phyloP scores from a whole-genome alignment of 192 early-diverging fungal species.

The Rhizophagus clarus region DNA sequence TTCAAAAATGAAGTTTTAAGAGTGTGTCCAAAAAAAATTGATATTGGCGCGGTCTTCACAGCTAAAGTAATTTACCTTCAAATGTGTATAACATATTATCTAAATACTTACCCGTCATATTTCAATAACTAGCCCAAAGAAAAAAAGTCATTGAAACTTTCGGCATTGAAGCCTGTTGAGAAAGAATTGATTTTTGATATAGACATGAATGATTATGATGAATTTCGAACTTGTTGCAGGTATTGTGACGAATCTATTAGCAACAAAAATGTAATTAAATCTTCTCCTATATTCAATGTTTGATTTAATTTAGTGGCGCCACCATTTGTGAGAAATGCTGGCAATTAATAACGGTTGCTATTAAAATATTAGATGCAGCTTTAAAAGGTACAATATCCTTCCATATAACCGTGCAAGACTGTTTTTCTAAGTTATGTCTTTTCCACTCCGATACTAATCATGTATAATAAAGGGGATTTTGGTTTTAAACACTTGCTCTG shows the following conservation, averaged over 20 bases:
- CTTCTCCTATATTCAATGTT: background rate
- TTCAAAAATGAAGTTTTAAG: constrained; percentile 74
- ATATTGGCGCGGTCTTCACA: constrained; percentile 96
- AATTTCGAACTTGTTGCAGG: constrained; percentile 92
- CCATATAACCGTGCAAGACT: background rate
- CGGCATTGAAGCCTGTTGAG: constrained; percentile 74
- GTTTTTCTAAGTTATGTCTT: background rate
- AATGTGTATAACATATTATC: background rate
- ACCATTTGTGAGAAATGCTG: constrained; percentile 89
- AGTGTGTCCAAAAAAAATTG: constrained; percentile 89
- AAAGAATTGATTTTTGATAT: constrained; percentile 98
- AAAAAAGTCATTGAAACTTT: constrained; percentile 70
- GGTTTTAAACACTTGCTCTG: constrained; percentile 92
- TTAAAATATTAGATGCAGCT: constrained; percentile 80
- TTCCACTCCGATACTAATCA: background rate
- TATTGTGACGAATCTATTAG: background rate
- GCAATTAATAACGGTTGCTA: constrained; percentile 90
- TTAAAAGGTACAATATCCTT: constrained; percentile 53
- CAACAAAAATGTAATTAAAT: background rate
- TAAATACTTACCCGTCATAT: background rate
- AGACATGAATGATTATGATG: constrained; percentile 99
- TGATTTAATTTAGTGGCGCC: constrained; percentile 59
- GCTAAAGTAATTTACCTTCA: constrained; percentile 47
- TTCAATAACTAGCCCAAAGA: constrained; percentile 70
- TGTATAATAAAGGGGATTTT: constrained; percentile 79